These are phyloP conservation scores for Hypoxylon rubiginosum DNA, from an alignment of 2,329 filamentous ascomycete species.

Conservation along the genomic window DNA sequence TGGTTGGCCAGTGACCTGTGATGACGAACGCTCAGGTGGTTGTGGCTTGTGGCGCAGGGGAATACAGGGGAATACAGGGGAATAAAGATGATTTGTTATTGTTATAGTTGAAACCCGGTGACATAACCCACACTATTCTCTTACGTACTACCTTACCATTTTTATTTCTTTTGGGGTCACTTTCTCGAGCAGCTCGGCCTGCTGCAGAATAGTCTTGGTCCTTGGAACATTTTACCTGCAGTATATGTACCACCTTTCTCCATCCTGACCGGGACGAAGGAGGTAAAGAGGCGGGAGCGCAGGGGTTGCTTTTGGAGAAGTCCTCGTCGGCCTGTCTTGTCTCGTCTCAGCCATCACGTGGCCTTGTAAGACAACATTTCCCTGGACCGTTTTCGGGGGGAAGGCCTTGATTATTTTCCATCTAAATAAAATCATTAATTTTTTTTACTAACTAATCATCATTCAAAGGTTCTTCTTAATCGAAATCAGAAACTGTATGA, in stretches of 20 bases:
- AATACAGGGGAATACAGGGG: no score
- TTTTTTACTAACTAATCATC: conserved; percentile 13
- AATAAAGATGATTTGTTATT: conserved; percentile 37
- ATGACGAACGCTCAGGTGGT: conserved; percentile 12
- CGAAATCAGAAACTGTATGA: conserved; percentile 13
- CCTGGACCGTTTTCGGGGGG: conserved; percentile 30
- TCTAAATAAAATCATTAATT: conserved; percentile 8
- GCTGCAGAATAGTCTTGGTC: background rate
- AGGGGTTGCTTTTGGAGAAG: conserved; percentile 29
- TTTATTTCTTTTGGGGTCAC: conserved; percentile 2
- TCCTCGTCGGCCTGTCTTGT: conserved; percentile 16
- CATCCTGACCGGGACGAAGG: conserved; percentile 2
- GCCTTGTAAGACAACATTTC: conserved; percentile 35
- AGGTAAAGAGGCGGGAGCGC: conserved; percentile 7
- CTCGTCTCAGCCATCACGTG: conserved; percentile 44
- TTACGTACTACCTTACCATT: background rate
- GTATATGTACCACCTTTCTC: background rate
- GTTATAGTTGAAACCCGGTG: conserved; percentile 15
- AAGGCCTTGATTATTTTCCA: background rate
- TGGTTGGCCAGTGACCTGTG: conserved; percentile 32
- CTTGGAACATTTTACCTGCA: conserved; percentile 1
- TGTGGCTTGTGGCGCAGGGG: conserved; percentile 39
- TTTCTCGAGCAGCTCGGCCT: background rate
- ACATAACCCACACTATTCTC: conserved; percentile 7
- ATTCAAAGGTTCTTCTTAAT: conserved; percentile 1